Conservation (phyloP, 192 early-diverging fungal species). For the Coemansia sp. region DNA sequence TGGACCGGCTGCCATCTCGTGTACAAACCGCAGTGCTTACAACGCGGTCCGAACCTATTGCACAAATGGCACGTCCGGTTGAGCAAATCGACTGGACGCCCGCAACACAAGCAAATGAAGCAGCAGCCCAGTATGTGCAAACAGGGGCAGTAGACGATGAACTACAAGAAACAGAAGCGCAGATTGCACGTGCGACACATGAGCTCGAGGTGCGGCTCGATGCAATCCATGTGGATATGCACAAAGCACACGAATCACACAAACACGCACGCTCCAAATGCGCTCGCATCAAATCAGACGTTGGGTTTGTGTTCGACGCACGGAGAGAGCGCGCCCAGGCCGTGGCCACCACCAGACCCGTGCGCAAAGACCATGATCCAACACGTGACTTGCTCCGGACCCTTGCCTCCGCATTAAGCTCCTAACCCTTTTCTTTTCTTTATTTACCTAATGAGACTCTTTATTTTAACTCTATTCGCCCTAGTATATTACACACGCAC, state of each 20-base stretch:
- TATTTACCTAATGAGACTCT: not conserved
- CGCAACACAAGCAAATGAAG: not conserved
- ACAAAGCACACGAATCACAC: constrained; percentile 21
- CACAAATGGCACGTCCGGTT: not conserved
- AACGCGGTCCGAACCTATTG: constrained; percentile 17
- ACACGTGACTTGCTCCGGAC: constrained; percentile 33
- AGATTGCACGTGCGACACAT: constrained; percentile 17
- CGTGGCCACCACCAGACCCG: not conserved
- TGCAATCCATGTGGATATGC: constrained; percentile 43
- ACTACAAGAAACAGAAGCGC: constrained; percentile 19
- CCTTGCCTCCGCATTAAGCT: constrained; percentile 22
- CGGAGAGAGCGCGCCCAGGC: constrained; percentile 26
- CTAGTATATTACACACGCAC: not conserved
- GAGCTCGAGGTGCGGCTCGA: constrained; percentile 47
- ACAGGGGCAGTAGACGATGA: constrained; percentile 9
- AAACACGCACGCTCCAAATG: constrained; percentile 4
- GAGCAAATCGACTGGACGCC: constrained; percentile 20
- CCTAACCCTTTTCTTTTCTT: not conserved
- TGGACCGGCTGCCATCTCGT: constrained; percentile 39
- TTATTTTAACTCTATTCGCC: not conserved
- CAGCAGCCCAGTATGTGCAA: constrained; percentile 1
- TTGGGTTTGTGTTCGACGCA: constrained; percentile 38
- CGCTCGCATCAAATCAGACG: not conserved
- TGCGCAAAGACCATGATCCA: constrained; percentile 7
- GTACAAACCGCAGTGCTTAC: constrained; percentile 9